phyloP scores from a whole-genome alignment of 164 flowering plant genomes.

The Malania oleifera region DNA sequence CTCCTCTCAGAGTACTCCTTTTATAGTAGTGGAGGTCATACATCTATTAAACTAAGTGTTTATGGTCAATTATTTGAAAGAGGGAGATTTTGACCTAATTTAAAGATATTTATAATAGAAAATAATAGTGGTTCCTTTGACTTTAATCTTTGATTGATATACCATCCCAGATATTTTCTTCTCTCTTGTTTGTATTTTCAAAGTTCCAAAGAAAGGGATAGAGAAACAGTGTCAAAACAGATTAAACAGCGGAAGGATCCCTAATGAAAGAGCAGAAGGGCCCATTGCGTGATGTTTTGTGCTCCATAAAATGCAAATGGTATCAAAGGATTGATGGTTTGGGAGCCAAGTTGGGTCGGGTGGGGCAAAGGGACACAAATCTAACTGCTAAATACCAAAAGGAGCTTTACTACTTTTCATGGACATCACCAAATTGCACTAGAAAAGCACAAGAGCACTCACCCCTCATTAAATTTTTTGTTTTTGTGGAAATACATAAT shows the following conservation, averaged over 20 bases:
- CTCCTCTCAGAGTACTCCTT: no score
- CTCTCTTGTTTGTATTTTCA: slow-evolving; percentile 7
- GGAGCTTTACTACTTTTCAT: slow-evolving; percentile 25
- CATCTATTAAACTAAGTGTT: no score
- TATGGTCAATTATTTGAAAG: no score
- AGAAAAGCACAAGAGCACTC: slow-evolving; percentile 8
- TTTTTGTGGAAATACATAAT: no score
- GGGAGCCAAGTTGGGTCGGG: slow-evolving; percentile 8
- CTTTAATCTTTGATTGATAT: no score
- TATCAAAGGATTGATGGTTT: background rate
- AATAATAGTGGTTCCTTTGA: no score
- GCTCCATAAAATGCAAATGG: slow-evolving; percentile 1
- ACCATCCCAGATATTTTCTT: no score
- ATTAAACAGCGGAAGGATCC: background rate
- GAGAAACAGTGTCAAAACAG: background rate
- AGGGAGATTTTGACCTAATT: no score
- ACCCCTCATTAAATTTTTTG: no score
- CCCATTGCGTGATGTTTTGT: slow-evolving; percentile 1
- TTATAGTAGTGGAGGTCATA: no score
- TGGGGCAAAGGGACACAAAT: slow-evolving; percentile 21
- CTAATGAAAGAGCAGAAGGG: slow-evolving; percentile 6
- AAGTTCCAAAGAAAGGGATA: background rate
- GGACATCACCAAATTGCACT: slow-evolving; percentile 24
- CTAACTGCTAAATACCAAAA: slow-evolving; percentile 29
- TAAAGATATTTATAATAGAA: no score